phyloP scores from a whole-genome alignment of 192 early-diverging fungal species.

The Linnemannia schmuckeri region DNA sequence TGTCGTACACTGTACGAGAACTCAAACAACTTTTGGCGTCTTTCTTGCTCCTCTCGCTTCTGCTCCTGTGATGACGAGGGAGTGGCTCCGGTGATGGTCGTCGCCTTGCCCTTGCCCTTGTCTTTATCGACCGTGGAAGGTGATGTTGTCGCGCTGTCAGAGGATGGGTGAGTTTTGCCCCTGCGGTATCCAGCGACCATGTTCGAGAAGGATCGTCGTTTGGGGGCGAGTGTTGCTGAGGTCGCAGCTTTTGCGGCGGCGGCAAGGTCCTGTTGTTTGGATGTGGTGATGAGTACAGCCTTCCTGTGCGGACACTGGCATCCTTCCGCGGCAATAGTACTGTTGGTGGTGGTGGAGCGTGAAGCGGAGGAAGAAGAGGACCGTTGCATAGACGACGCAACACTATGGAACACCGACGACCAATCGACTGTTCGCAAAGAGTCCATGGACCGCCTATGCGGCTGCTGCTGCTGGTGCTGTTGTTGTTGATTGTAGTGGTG shows the following conservation, averaged over 20 bases:
- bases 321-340: too few species aligned
- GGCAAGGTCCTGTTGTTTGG: neutral
- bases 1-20: slow-evolving; percentile 34
- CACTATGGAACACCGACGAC: slow-evolving; percentile 3
- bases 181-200: neutral
- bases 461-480: neutral
- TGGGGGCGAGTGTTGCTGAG: neutral
- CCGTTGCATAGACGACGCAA: neutral
- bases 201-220: neutral
- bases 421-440: slow-evolving; percentile 5
- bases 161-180: neutral
- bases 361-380: neutral
- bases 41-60: neutral
- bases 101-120: neutral
- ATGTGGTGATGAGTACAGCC: neutral
- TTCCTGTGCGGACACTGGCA: neutral
- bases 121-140: too few species aligned
- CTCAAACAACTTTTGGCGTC: slow-evolving; percentile 15
- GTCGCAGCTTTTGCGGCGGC: neutral
- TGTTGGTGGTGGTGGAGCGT: neutral
- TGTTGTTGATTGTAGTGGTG: neutral
- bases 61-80: neutral
- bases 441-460: neutral
- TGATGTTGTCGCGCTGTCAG: too few species aligned
- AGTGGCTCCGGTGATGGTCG: neutral